phyloP scores from a whole-genome alignment of 495 filamentous ascomycete genomes.

The Xylaria telfairii region DNA sequence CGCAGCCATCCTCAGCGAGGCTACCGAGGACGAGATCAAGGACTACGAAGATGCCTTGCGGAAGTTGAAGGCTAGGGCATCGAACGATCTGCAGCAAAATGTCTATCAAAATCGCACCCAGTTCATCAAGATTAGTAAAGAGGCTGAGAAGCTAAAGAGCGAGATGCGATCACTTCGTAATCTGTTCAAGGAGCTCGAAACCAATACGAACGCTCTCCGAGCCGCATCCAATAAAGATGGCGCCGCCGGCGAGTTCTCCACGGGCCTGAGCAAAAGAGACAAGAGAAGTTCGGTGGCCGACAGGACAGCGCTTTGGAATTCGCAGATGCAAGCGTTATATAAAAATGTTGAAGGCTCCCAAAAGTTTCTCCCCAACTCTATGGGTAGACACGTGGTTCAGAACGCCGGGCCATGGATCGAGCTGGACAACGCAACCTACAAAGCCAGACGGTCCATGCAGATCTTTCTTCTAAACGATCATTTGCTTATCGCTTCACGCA shows the following conservation, averaged over 20 bases:
- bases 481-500: slow-evolving; percentile 84
- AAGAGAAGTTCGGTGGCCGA: slow-evolving; percentile 88
- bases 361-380: slow-evolving; percentile 90
- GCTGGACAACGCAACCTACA: slow-evolving; percentile 96
- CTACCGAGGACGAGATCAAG: slow-evolving; percentile 91
- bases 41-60: slow-evolving; percentile 78
- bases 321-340: slow-evolving; percentile 86
- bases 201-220: slow-evolving; percentile 73
- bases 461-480: slow-evolving; percentile 95
- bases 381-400: slow-evolving; percentile 87
- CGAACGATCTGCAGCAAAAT: slow-evolving; percentile 90
- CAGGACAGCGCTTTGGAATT: slow-evolving; percentile 92
- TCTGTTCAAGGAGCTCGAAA: slow-evolving; percentile 85
- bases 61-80: slow-evolving; percentile 81
- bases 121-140: slow-evolving; percentile 98
- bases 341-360: slow-evolving; percentile 96
- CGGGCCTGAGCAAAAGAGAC: slow-evolving; percentile 65
- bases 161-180: slow-evolving; percentile 91
- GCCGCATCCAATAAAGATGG: slow-evolving; percentile 63
- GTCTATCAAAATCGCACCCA: slow-evolving; percentile 98
- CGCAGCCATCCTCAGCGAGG: slow-evolving; percentile 79
- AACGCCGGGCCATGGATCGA: slow-evolving; percentile 94
- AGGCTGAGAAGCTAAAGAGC: slow-evolving; percentile 94
- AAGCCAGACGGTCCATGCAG: slow-evolving; percentile 81
- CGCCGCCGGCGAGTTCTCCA: slow-evolving; percentile 47